Evolutionary conservation across 257 asterid genomes (phyloP), one percentile per base, ranked within the genome.

Genomic region (Solanum commersonii): DNA sequence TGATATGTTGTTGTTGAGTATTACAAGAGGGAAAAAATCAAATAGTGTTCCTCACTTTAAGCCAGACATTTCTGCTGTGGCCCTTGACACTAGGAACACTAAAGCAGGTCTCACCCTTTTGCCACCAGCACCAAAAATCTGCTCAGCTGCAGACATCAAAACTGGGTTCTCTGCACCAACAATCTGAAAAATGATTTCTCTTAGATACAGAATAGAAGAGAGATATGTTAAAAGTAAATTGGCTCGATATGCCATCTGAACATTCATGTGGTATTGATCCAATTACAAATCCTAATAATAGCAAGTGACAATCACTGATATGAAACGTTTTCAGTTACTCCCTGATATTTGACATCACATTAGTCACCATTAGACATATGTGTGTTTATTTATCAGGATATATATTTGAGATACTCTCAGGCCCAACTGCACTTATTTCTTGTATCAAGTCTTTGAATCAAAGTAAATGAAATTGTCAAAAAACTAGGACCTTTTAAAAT

Each of bases 131-230:
- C 98, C 95, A 88, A 97, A 97, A 33, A 97, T 97, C 93, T 97
- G 99, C 92, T 96, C 98, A 9, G 99, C 99, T 86, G 98, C 98
- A 87, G 99, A 96, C 98, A 95, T 94, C 93, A 97, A 52, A 60
- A 94, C 99, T 3, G 98, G 99, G 88, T 95, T 97, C 90, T 97
- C 99, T 87, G 99, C 95, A 88, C 99, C 99, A 89, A 97, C 98
- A 91, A 96, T 97, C 99, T 97, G 88, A 84, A 73, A 78, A 42
- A 87, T 76, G 63, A 86, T 31, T 89, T 84, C 86, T 56, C 89
- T 93, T 92, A 91, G 92, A 68, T 25, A 83, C 25, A 81, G 11
- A 81, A 44, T 44, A 77, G 34, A 70, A 7, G 34, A 31, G 68
- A 79, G 4, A 35, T 20, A 18, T 38, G 56, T 31, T 23, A 31